Conservation (phyloP, 176 grass and related monocot species). For the Pontederia paniculata region DNA sequence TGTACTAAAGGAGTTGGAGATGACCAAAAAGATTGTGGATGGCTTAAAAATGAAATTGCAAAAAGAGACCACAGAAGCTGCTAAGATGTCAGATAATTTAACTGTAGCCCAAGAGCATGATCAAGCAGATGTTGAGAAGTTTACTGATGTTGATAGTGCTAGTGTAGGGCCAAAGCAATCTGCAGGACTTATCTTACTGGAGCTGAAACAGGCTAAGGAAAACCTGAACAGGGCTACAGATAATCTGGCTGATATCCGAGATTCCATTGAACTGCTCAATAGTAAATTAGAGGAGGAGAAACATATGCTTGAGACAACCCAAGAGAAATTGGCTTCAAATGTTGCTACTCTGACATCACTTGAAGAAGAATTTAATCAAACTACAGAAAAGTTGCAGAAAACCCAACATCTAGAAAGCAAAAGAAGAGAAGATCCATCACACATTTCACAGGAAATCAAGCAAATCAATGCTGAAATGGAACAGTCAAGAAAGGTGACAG, state of each 20-base stretch:
- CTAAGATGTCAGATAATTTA: not conserved
- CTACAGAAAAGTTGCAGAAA: conserved; percentile 35
- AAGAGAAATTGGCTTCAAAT: conserved; percentile 40
- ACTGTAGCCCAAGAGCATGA: conserved; percentile 26
- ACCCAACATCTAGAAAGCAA: conserved; percentile 34
- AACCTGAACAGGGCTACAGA: conserved; percentile 38
- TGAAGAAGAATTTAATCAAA: conserved; percentile 47
- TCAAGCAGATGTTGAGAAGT: conserved; percentile 13
- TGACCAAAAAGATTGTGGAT: conserved; percentile 60
- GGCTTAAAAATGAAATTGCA: conserved; percentile 59
- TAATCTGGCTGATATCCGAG: conserved; percentile 41
- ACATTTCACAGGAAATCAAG: conserved; percentile 54
- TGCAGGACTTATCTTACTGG: conserved; percentile 20
- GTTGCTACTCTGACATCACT: conserved; percentile 41
- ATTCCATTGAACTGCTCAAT: conserved; percentile 36
- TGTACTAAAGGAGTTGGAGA: conserved; percentile 73
- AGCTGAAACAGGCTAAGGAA: conserved; percentile 47
- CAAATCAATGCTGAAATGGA: conserved; percentile 57
- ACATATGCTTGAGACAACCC: conserved; percentile 33
- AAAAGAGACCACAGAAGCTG: conserved; percentile 23
- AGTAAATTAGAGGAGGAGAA: conserved; percentile 53
- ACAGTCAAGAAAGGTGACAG: conserved; percentile 45
- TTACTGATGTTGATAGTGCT: conserved; percentile 6
- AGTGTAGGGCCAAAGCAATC: not conserved
- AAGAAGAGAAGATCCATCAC: conserved; percentile 26